These are phyloP conservation scores for Globisporangium carolinianum DNA, from an alignment of 352 stramenopile genomes.

Conservation along the genomic window DNA sequence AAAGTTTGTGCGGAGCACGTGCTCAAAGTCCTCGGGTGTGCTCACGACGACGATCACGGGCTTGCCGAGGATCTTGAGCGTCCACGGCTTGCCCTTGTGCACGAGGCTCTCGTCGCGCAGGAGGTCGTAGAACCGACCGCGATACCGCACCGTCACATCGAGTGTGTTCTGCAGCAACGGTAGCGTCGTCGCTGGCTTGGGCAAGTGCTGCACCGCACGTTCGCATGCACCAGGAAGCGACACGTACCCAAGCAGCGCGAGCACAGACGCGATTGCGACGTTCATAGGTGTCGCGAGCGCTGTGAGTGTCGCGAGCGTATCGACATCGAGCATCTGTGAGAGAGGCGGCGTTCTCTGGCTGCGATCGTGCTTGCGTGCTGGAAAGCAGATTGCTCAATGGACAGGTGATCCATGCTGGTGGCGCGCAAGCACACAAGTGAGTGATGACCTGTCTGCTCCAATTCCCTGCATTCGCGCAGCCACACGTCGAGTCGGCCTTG, in stretches of 20 bases:
- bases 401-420: no score
- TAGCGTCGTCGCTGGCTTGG: neutral
- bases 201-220: neutral
- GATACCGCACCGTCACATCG: conserved; percentile 22
- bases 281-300: neutral
- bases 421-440: no score
- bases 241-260: neutral
- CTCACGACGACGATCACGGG: conserved; percentile 19
- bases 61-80: conserved; percentile 4
- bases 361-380: no score
- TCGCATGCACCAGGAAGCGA: neutral
- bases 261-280: neutral
- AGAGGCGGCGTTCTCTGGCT: no score
- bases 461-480: no score
- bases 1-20: conserved; percentile 43
- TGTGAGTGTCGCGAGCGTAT: neutral
- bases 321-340: neutral
- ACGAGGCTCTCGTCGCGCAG: conserved; percentile 24
- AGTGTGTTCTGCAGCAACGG: conserved; percentile 12
- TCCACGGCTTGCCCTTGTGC: conserved; percentile 14
- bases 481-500: no score
- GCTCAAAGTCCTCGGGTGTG: conserved; percentile 17
- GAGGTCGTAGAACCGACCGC: conserved; percentile 25
- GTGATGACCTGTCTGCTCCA: no score
- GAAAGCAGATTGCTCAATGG: no score